Conservation (phyloP, 2,329 filamentous ascomycete species). For the Penicillium sp. region DNA sequence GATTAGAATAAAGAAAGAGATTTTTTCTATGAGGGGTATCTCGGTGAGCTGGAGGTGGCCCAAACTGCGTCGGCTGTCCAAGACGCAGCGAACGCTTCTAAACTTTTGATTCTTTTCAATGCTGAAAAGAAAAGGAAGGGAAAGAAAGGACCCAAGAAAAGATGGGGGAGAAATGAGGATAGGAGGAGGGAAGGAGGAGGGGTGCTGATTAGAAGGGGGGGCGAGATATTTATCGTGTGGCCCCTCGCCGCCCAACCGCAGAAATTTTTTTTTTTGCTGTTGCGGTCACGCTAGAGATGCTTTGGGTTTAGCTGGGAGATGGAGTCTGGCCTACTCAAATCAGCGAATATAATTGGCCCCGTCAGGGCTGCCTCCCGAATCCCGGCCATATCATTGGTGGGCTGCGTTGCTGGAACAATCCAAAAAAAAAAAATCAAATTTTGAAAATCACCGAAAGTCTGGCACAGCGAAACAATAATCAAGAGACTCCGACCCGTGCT, state of each 20-base stretch:
- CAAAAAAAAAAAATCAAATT: constrained; percentile 8
- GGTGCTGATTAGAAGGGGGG: constrained; percentile 29
- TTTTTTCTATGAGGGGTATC: constrained; percentile 51
- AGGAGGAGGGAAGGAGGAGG: constrained; percentile 34
- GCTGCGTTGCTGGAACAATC: constrained; percentile 5
- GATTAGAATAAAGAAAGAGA: constrained; percentile 37
- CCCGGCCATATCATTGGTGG: constrained; percentile 21
- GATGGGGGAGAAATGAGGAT: constrained; percentile 30
- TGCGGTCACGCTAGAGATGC: constrained; percentile 32
- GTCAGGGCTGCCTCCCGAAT: constrained; percentile 17
- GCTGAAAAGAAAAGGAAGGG: constrained; percentile 35
- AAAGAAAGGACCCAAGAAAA: constrained; percentile 40
- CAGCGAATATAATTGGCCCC: not conserved
- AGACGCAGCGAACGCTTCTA: constrained; percentile 45
- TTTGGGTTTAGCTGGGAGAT: constrained; percentile 20
- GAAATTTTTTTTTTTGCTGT: constrained; percentile 33
- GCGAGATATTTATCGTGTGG: constrained; percentile 49
- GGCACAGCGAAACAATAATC: not conserved
- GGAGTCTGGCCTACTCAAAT: not conserved
- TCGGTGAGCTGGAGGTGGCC: constrained; percentile 35
- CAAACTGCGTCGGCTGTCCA: constrained; percentile 41
- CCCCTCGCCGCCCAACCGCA: constrained; percentile 40
- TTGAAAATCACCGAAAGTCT: constrained; percentile 2
- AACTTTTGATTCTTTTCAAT: constrained; percentile 37
- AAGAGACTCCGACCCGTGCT: too few relatives aligned